phyloP scores from a whole-genome alignment of 73 alveolate genomes.

The Paraurostyla sp. region DNA sequence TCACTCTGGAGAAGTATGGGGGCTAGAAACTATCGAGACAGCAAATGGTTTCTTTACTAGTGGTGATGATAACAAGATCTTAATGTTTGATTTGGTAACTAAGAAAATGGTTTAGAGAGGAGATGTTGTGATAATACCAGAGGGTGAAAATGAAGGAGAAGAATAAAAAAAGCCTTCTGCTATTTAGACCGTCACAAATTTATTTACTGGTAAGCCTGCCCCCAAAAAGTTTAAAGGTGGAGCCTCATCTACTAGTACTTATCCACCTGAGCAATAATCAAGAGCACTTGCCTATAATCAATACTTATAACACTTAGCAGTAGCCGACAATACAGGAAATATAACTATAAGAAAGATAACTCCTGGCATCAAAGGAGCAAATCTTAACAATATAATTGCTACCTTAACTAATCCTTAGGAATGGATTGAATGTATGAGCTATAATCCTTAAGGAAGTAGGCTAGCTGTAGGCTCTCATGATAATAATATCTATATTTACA shows the following conservation, averaged over 20 bases:
- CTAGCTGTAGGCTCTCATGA: conserved; percentile 89
- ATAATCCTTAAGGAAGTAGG: conserved; percentile 53
- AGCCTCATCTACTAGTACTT: conserved; percentile 75
- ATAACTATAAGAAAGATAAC: conserved; percentile 76
- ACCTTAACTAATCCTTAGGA: conserved; percentile 63
- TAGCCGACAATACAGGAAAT: conserved; percentile 92
- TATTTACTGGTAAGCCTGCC: background rate
- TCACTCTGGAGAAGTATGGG: conserved; percentile 94
- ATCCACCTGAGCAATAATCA: conserved; percentile 79
- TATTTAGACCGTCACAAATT: too few species aligned
- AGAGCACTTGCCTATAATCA: conserved; percentile 84
- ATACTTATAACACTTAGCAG: conserved; percentile 86
- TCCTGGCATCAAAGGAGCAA: background rate
- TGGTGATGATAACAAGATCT: conserved; percentile 75
- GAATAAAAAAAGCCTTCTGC: conserved; percentile 1
- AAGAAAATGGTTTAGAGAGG: background rate
- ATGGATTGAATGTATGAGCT: conserved; percentile 82
- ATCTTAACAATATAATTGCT: conserved; percentile 43
- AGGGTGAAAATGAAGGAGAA: background rate
- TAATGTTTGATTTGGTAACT: conserved; percentile 43
- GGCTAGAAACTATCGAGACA: conserved; percentile 61
- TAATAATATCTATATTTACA: conserved; percentile 67
- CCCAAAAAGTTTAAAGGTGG: conserved; percentile 58
- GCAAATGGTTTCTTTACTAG: conserved; percentile 54
- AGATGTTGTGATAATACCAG: background rate